phyloP scores from a whole-genome alignment of 306 rosid species.

The Rosa persica region DNA sequence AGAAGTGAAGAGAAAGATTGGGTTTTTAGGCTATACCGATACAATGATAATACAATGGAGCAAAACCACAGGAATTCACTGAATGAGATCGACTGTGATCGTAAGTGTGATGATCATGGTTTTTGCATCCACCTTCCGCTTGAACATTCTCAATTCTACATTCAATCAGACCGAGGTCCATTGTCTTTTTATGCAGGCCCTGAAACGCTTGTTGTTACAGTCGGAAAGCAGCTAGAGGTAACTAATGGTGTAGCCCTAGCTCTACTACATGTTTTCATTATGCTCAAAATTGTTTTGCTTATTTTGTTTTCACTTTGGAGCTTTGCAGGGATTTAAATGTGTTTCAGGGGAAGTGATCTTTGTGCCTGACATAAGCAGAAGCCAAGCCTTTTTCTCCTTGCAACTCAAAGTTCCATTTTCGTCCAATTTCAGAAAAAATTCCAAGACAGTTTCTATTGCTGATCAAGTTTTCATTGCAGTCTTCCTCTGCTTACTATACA shows the following conservation, averaged over 20 bases:
- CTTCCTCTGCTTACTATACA: conserved; percentile 43
- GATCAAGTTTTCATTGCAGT: conserved; percentile 61
- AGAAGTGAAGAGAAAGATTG: conserved; percentile 35
- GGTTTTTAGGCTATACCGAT: conserved; percentile 46
- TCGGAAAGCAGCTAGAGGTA: conserved; percentile 80
- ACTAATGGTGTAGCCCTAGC: neutral
- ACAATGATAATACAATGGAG: conserved; percentile 39
- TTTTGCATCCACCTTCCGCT: conserved; percentile 65
- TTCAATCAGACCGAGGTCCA: conserved; percentile 50
- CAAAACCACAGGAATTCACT: conserved; percentile 5
- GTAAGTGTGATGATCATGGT: conserved; percentile 34
- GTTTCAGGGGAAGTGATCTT: conserved; percentile 56
- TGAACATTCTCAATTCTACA: conserved; percentile 50
- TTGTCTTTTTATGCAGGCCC: conserved; percentile 60
- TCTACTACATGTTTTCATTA: neutral
- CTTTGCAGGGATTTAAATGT: conserved; percentile 38
- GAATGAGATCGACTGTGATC: conserved; percentile 9
- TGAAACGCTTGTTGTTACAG: conserved; percentile 53
- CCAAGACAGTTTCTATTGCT: conserved; percentile 41
- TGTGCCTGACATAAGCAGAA: conserved; percentile 40
- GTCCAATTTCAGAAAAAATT: conserved; percentile 27
- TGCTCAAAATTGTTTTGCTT: neutral
- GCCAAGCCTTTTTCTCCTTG: conserved; percentile 48
- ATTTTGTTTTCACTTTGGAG: conserved; percentile 42
- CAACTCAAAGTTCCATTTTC: conserved; percentile 46